Percentiles rank a stretch among this genome's conserved stretches.
These are phyloP conservation scores for Cyberlindnera euphorbiiphila DNA, from an alignment of 805 yeast species.

Conservation along the genomic window DNA sequence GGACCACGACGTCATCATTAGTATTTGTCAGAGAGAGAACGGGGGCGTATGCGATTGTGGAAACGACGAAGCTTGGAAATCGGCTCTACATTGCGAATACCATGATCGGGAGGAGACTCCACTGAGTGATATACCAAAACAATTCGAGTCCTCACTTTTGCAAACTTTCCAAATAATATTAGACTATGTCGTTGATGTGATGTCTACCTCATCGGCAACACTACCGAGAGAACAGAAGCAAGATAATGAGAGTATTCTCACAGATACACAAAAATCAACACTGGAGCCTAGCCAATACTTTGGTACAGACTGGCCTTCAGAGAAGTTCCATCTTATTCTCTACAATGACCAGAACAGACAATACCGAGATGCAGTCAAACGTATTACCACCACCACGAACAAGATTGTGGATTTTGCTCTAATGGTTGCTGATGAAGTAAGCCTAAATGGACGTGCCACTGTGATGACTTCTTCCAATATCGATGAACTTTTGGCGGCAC, in stretches of 20 bases:
- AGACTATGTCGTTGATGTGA: slow-evolving; percentile 61
- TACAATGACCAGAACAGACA: slow-evolving; percentile 83
- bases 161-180: slow-evolving; percentile 44
- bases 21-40: slow-evolving; percentile 59
- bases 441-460: slow-evolving; percentile 62
- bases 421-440: slow-evolving; percentile 66
- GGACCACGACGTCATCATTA: slow-evolving; percentile 67
- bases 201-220: slow-evolving; percentile 37
- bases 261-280: slow-evolving; percentile 33
- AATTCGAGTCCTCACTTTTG: slow-evolving; percentile 35
- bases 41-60: slow-evolving; percentile 74
- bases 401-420: slow-evolving; percentile 61
- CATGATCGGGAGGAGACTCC: slow-evolving; percentile 27
- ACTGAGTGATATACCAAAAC: slow-evolving; percentile 37
- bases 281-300: slow-evolving; percentile 40
- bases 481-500: slow-evolving; percentile 46
- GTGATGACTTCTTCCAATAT: slow-evolving; percentile 57
- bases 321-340: slow-evolving; percentile 48
- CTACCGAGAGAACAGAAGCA: slow-evolving; percentile 24
- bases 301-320: slow-evolving; percentile 40
- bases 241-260: slow-evolving; percentile 28
- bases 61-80: slow-evolving; percentile 79
- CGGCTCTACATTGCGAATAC: slow-evolving; percentile 46
- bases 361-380: slow-evolving; percentile 64
- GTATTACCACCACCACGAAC: slow-evolving; percentile 60